Evolutionary conservation across 305 asterid species (phyloP).

Genomic region (Fraxinus nigra): DNA sequence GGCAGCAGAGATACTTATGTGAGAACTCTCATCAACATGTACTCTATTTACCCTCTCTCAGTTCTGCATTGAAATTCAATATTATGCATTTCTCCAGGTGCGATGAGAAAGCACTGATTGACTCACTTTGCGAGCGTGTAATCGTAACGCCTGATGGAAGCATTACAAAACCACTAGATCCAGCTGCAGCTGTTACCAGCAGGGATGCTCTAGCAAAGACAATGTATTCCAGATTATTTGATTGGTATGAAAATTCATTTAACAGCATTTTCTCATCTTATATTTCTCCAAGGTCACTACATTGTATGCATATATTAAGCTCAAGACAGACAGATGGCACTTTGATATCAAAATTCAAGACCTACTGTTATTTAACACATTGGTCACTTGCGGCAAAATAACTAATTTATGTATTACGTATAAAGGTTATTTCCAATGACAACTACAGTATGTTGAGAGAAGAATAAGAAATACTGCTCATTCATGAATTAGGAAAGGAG

Average conservation of each 20-base stretch:
- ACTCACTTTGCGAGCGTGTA: slow-evolving; percentile 85
- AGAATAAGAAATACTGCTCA: not conserved
- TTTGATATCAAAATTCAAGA: not conserved
- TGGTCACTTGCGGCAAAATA: not conserved
- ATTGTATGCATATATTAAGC: slow-evolving; percentile 3
- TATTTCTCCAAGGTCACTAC: not conserved
- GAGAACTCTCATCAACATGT: slow-evolving; percentile 31
- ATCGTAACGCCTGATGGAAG: slow-evolving; percentile 95
- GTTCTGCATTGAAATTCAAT: slow-evolving; percentile 11
- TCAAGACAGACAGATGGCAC: not conserved
- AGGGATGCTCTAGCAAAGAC: slow-evolving; percentile 96
- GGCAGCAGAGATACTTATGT: slow-evolving; percentile 86
- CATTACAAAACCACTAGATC: slow-evolving; percentile 85
- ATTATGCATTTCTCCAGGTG: slow-evolving; percentile 52
- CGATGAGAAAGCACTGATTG: slow-evolving; percentile 62
- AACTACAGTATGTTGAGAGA: not conserved
- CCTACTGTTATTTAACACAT: not conserved
- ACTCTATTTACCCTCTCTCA: slow-evolving; percentile 8
- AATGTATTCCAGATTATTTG: slow-evolving; percentile 87
- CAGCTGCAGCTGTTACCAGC: slow-evolving; percentile 83
- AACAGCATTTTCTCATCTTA: slow-evolving; percentile 4
- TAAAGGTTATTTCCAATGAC: not conserved
- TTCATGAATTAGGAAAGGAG: not conserved
- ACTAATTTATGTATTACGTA: not conserved
- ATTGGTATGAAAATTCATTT: slow-evolving; percentile 56